Conservation (phyloP, 1,284 basidiomycete species). For the Puccinia polysora region DNA sequence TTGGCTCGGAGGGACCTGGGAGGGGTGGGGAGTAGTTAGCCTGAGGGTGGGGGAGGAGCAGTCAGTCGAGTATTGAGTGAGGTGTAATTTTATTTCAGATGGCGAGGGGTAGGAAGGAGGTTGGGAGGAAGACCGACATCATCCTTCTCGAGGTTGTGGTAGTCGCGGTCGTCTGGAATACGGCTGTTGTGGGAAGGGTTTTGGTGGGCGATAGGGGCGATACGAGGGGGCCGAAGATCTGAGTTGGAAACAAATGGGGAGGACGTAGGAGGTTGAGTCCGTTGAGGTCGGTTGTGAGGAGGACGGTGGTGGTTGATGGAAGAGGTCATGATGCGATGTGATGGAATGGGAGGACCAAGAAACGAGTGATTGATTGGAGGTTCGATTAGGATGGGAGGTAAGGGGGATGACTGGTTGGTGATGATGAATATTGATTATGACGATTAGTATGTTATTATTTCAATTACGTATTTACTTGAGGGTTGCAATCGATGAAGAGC, state of each 20-base stretch:
- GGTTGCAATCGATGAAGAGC: no score
- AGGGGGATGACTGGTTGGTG: no score
- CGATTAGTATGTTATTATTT: no score
- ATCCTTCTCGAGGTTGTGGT: constrained; percentile 23
- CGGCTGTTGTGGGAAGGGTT: background rate
- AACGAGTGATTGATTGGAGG: no score
- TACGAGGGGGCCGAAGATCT: constrained; percentile 14
- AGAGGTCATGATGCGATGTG: constrained; percentile 7
- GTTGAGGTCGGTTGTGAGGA: constrained; percentile 21
- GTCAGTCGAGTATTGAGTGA: no score
- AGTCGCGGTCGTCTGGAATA: constrained; percentile 15
- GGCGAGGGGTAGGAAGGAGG: background rate
- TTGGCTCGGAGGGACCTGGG: constrained; percentile 16
- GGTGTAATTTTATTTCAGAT: no score
- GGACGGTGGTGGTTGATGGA: constrained; percentile 13
- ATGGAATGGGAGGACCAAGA: background rate
- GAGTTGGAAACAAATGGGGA: constrained; percentile 23
- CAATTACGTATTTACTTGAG: no score
- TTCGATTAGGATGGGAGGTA: no score
- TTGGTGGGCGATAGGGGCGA: constrained; percentile 5
- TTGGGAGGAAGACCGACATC: constrained; percentile 3
- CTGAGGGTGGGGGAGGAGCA: background rate
- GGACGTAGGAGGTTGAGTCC: constrained; percentile 18
- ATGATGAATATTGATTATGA: no score
- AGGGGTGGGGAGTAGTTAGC: constrained; percentile 21